Base-by-base conservation (phyloP, 192 early-diverging fungal species). In the Backusella australiensis region DNA sequence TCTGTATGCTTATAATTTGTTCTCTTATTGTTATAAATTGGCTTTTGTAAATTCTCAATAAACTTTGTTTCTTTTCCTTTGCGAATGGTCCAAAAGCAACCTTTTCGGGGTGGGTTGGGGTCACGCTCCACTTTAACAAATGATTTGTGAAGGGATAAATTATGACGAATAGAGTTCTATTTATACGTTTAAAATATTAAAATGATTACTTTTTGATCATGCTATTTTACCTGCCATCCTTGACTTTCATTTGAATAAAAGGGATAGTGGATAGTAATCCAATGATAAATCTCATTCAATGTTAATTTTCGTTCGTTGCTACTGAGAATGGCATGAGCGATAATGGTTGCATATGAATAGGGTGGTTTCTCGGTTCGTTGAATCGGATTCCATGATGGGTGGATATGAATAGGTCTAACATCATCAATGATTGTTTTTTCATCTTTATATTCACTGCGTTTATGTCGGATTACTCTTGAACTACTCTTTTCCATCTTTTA, bases 131-230 rank as follows among this genome's bases (percentile, higher is more conserved):
- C 82, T 73, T 93, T 91, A 21, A 87, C 82, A 75, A 97, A 97
- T 23, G 85, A 86, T 72, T 90, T 90, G 78, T 96, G 96, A 19
- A 96, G 87, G 12, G 93, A 94, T 26, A 97, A 85, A 76, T 95
- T 95, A 79, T 97, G 95, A 11, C 96, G 86, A 67, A 97, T 91
- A 5, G 95, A 96, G 83, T 96, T 97, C 89, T 95, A 80, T 85
- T 84, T 85, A 34, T 75, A 80, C 74, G 15, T 80, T 29, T 32
- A 32, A 12, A 39, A 15, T 23, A 36, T 12, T 23, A 26, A 5
- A 41, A 70, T 70, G 38, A 46, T 38, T 71, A 72, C 29, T 32
- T 32, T 32, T 72, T 12, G 49, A 66, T 36, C 74, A 59, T 59
- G 21, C n/a, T 19, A 21, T 42, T 49, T 80, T 84, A 90, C 92